Evolutionary conservation across 768 basidiomycete genomes (phyloP).

Genomic region (Hypholoma fasciculare): DNA sequence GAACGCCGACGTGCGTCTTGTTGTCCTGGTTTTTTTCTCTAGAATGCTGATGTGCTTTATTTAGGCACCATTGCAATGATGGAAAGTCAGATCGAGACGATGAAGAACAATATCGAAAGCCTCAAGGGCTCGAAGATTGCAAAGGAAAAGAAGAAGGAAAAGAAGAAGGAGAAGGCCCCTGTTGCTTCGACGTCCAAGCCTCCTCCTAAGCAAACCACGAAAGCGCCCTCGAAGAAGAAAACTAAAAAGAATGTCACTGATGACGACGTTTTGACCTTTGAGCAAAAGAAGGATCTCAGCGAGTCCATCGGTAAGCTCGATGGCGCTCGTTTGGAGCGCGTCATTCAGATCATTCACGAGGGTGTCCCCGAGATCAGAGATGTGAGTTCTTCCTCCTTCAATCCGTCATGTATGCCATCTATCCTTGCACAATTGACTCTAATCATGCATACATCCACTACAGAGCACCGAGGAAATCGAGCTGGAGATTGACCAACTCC

Average conservation of each 20-base stretch:
- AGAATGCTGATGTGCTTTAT: conserved; percentile 18
- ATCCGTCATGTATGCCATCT: conserved; percentile 3
- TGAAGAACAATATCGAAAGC: conserved; percentile 67
- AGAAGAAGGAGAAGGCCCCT: conserved; percentile 56
- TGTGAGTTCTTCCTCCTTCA: conserved; percentile 49
- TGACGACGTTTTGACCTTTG: conserved; percentile 86
- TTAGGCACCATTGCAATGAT: conserved; percentile 68
- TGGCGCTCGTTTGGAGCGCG: conserved; percentile 79
- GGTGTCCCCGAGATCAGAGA: conserved; percentile 92
- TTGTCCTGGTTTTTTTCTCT: conserved; percentile 13
- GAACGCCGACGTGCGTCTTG: conserved; percentile 65
- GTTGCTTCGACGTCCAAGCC: conserved; percentile 68
- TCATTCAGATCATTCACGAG: conserved; percentile 94
- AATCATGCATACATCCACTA: conserved; percentile 6
- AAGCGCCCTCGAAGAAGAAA: conserved; percentile 54
- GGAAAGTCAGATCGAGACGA: conserved; percentile 80
- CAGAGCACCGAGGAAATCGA: conserved; percentile 98
- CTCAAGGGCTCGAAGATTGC: conserved; percentile 55
- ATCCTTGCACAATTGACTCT: conserved; percentile 17
- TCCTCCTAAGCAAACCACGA: conserved; percentile 38
- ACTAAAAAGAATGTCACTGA: conserved; percentile 68
- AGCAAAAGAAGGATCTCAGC: conserved; percentile 98
- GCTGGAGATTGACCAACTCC: conserved; percentile 93
- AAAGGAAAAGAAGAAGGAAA: conserved; percentile 73
- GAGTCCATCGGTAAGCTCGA: conserved; percentile 90